These are phyloP conservation scores for Theileria luwenshuni DNA, from an alignment of 169 alveolate genomes.

Conservation along the genomic window DNA sequence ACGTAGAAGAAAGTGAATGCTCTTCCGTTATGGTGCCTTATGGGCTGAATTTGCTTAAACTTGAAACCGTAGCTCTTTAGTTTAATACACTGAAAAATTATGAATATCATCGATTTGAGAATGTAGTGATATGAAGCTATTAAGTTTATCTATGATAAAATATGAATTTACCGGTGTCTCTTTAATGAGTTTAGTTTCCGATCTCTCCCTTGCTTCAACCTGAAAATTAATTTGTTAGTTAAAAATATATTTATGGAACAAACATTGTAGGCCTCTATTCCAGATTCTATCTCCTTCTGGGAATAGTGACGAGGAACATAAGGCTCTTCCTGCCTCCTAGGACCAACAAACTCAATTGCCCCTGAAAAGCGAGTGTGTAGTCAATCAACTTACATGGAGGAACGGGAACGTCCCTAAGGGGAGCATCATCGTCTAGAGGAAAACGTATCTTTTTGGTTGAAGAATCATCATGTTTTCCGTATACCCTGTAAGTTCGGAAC, in stretches of 20 bases:
- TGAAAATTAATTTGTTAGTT: not conserved
- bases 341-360: constrained; percentile 59
- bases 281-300: constrained; percentile 49
- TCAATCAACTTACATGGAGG: constrained; percentile 48
- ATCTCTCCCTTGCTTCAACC: constrained; percentile 41
- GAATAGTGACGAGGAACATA: constrained; percentile 60
- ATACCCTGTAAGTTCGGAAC: not conserved
- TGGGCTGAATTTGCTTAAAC: constrained; percentile 84
- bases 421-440: constrained; percentile 48
- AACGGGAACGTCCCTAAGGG: constrained; percentile 45
- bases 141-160: not conserved
- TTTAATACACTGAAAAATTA: constrained; percentile 15
- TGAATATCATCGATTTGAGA: not conserved
- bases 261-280: constrained; percentile 38
- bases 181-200: constrained; percentile 23
- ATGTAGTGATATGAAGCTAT: too few relatives aligned
- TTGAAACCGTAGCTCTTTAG: constrained; percentile 80
- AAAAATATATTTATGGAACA: not conserved
- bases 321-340: constrained; percentile 49
- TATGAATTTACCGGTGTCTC: not conserved
- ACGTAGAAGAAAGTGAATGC: constrained; percentile 81
- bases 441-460: constrained; percentile 8
- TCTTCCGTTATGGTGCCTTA: constrained; percentile 79
- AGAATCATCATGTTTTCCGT: not conserved
- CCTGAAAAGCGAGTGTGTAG: constrained; percentile 11